These are phyloP conservation scores for Actinomortierella ambigua DNA, from an alignment of 371 early-diverging fungal genomes.

Conservation along the genomic window DNA sequence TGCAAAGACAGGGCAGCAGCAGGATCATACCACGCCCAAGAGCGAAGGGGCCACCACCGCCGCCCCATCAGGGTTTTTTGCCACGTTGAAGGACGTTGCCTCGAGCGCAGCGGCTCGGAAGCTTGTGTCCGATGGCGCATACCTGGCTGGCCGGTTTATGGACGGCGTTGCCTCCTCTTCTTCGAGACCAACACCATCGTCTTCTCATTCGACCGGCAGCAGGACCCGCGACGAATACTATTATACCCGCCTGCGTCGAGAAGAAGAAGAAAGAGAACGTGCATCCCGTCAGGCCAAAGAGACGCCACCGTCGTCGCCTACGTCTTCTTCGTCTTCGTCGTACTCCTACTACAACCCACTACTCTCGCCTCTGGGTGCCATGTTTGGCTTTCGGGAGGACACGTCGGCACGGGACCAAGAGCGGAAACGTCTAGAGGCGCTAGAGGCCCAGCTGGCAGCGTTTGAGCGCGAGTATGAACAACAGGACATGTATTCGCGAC, in stretches of 20 bases:
- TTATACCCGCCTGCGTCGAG: not conserved
- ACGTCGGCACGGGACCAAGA: conserved; percentile 15
- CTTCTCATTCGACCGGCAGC: not conserved
- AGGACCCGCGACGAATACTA: conserved; percentile 1
- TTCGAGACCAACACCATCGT: too few relatives aligned
- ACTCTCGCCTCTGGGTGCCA: too few relatives aligned
- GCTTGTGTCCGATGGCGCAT: conserved; percentile 28
- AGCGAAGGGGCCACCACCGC: conserved; percentile 1
- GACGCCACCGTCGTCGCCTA: conserved; percentile 11
- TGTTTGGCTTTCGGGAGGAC: too few relatives aligned
- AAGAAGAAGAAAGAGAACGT: not conserved
- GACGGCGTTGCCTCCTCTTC: conserved; percentile 10
- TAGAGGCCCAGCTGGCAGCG: conserved; percentile 19
- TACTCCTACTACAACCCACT: not conserved
- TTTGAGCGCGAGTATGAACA: conserved; percentile 10
- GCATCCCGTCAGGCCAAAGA: not conserved
- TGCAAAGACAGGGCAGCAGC: conserved; percentile 1
- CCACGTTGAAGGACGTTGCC: conserved; percentile 19
- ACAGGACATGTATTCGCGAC: conserved; percentile 13
- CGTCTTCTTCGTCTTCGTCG: conserved; percentile 13
- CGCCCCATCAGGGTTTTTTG: conserved; percentile 16
- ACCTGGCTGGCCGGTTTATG: conserved; percentile 32
- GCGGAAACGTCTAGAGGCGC: conserved; percentile 20
- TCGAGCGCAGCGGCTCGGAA: conserved; percentile 5
- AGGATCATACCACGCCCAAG: conserved; percentile 8